phyloP scores from a whole-genome alignment of 225 moss, liverwort and hornwort genomes.

The Physcomitrellopsis africana region DNA sequence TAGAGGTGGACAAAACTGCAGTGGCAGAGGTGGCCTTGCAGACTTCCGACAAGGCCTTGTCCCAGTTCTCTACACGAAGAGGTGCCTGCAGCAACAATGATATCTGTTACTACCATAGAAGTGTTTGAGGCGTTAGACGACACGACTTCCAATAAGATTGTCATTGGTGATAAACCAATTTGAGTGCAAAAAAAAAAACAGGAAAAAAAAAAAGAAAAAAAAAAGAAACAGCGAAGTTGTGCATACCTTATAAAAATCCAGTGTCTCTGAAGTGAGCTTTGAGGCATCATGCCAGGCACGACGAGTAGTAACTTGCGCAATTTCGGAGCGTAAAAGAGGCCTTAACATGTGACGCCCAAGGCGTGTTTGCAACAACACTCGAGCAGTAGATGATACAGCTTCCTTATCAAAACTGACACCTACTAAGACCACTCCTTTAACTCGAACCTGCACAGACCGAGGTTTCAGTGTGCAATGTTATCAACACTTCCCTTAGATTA shows the following conservation, averaged over 20 bases:
- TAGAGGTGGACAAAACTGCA: constrained; percentile 50
- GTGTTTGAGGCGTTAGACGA: too few species aligned
- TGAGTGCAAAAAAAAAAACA: too few species aligned
- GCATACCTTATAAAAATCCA: constrained; percentile 65
- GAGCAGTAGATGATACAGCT: constrained; percentile 54
- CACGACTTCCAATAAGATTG: background rate
- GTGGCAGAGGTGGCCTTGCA: constrained; percentile 59
- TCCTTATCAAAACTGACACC: constrained; percentile 58
- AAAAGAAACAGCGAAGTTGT: background rate
- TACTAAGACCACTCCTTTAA: constrained; percentile 58
- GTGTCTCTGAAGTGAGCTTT: constrained; percentile 63
- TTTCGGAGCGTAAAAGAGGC: constrained; percentile 60
- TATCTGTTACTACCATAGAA: too few species aligned
- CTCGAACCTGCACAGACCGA: constrained; percentile 45
- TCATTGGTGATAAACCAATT: background rate
- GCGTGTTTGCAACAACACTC: constrained; percentile 59
- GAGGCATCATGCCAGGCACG: constrained; percentile 71
- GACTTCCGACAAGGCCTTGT: constrained; percentile 56
- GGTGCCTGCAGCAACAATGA: constrained; percentile 47
- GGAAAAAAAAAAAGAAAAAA: background rate
- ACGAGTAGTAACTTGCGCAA: constrained; percentile 65
- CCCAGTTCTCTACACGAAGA: constrained; percentile 63
- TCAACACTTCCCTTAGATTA: too few species aligned
- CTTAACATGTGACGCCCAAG: constrained; percentile 64
- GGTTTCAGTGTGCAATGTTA: too few species aligned